Percentiles rank a stretch among this genome's conserved stretches.
These are phyloP conservation scores for Aspergillus novofumigatus DNA, from an alignment of 2,329 filamentous ascomycete species.

Conservation along the genomic window DNA sequence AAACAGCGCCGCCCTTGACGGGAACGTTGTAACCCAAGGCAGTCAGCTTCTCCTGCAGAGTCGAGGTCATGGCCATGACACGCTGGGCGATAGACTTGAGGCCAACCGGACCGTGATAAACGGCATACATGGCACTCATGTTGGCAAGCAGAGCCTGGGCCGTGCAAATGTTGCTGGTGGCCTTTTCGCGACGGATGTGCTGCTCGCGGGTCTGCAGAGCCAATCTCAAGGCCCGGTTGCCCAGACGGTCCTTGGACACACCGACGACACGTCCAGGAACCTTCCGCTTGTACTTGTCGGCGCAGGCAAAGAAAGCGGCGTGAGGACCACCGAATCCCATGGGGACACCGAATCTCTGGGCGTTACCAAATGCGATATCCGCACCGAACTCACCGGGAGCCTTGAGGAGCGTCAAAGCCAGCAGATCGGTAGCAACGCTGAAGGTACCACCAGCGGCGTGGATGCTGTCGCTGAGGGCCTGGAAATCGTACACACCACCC, in stretches of 20 bases:
- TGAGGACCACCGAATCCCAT: slow-evolving; percentile 93
- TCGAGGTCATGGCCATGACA: slow-evolving; percentile 65
- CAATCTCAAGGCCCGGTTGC: slow-evolving; percentile 74
- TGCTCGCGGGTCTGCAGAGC: slow-evolving; percentile 92
- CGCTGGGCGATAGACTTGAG: slow-evolving; percentile 78
- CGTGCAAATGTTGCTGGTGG: slow-evolving; percentile 95
- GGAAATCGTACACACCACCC: slow-evolving; percentile 73
- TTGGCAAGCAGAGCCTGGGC: slow-evolving; percentile 91
- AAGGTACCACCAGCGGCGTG: slow-evolving; percentile 76
- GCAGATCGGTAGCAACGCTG: slow-evolving; percentile 81
- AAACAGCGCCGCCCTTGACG: slow-evolving; percentile 57
- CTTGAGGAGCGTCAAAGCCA: slow-evolving; percentile 80
- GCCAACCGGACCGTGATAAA: slow-evolving; percentile 86
- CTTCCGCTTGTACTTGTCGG: slow-evolving; percentile 88
- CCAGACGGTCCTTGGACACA: slow-evolving; percentile 84
- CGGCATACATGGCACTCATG: slow-evolving; percentile 90
- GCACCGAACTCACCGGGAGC: slow-evolving; percentile 92
- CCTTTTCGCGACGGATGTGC: slow-evolving; percentile 93
- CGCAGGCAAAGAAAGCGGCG: slow-evolving; percentile 90
- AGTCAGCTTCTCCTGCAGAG: slow-evolving; percentile 62
- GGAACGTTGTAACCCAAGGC: slow-evolving; percentile 61
- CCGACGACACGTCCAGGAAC: slow-evolving; percentile 88
- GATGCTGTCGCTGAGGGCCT: slow-evolving; percentile 66
- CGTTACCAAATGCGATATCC: slow-evolving; percentile 89
- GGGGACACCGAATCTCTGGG: slow-evolving; percentile 87